Percentiles rank a stretch among this genome's conserved stretches.
Conservation (phyloP, 768 basidiomycete species). For the Mycena polygramma region DNA sequence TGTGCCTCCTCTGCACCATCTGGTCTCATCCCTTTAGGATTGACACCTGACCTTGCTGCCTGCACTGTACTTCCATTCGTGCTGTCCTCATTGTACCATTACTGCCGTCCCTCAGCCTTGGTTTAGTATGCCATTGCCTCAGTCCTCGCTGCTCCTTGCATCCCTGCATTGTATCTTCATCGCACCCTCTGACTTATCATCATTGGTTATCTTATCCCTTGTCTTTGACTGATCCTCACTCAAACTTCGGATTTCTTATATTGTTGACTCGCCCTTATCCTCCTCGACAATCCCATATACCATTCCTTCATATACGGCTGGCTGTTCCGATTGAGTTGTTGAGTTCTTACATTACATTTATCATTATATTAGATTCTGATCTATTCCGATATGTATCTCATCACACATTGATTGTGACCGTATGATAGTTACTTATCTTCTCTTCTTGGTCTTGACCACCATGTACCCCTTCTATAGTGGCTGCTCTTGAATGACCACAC, state of each 20-base stretch:
- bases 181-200: neutral
- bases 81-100: too few relatives aligned
- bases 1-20: constrained; percentile 5
- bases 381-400: neutral
- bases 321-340: neutral
- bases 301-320: neutral
- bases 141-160: neutral
- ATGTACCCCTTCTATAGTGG: neutral
- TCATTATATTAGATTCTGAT: too few relatives aligned
- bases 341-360: neutral
- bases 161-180: neutral
- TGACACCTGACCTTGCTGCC: too few relatives aligned
- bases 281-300: neutral
- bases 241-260: neutral
- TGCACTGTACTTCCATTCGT: too few relatives aligned
- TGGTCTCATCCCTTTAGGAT: neutral
- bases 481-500: constrained; percentile 9
- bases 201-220: neutral
- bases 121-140: neutral
- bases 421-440: neutral
- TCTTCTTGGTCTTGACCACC: constrained; percentile 5
- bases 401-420: neutral
- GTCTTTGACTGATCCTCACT: too few relatives aligned
- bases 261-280: neutral
- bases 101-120: too few relatives aligned